Evolutionary conservation across 1,139 yeast species (phyloP).

Genomic region (Candida sp.): DNA sequence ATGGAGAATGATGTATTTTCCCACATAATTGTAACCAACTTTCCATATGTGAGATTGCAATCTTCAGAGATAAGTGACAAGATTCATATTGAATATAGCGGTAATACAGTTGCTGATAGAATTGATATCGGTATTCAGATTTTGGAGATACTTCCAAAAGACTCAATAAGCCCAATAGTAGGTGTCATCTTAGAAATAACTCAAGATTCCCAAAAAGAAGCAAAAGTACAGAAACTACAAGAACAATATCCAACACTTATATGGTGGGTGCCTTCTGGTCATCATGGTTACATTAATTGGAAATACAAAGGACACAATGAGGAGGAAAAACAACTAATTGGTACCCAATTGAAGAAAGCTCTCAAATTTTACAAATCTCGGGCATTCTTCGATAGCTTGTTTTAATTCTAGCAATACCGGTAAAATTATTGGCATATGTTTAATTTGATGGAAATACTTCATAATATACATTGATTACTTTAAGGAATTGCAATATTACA

Average conservation of each 20-base stretch:
- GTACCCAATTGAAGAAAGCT: not conserved
- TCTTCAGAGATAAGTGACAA: not conserved
- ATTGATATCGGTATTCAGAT: not conserved
- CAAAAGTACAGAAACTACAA: not conserved
- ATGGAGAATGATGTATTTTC: not conserved
- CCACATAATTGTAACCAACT: not conserved
- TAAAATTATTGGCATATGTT: too few relatives aligned
- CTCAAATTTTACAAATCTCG: not conserved
- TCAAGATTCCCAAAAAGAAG: not conserved
- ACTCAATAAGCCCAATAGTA: not conserved
- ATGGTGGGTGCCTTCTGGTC: not conserved
- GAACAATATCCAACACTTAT: not conserved
- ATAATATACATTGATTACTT: too few relatives aligned
- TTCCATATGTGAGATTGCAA: not conserved
- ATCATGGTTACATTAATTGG: not conserved
- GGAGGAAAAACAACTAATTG: not conserved
- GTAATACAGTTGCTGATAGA: not conserved
- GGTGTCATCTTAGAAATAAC: not conserved
- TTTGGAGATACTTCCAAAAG: not conserved
- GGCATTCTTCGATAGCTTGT: not conserved
- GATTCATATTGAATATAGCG: not conserved
- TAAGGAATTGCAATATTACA: too few relatives aligned
- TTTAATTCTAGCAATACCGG: not conserved
- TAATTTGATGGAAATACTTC: too few relatives aligned
- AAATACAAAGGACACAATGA: not conserved